phyloP scores from a whole-genome alignment of 495 filamentous ascomycete species.

The Immersiella caudata region DNA sequence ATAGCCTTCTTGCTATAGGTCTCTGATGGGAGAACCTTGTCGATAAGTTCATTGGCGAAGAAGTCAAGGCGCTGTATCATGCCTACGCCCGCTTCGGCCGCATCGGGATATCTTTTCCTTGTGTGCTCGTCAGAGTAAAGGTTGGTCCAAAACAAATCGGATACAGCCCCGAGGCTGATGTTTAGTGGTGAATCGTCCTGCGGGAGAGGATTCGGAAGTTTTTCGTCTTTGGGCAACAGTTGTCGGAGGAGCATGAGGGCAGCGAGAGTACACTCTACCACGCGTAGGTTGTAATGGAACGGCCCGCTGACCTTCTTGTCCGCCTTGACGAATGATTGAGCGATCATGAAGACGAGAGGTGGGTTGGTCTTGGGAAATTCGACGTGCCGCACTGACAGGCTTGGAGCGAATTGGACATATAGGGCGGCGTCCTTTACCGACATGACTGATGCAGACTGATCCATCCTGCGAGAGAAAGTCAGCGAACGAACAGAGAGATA shows the following conservation, averaged over 20 bases:
- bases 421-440: constrained; percentile 81
- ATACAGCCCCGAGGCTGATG: constrained; percentile 81
- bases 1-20: neutral
- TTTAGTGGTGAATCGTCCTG: constrained; percentile 82
- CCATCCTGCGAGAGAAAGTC: constrained; percentile 65
- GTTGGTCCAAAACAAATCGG: constrained; percentile 64
- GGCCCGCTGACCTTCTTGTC: constrained; percentile 94
- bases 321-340: constrained; percentile 88
- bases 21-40: neutral
- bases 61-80: neutral
- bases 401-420: constrained; percentile 86
- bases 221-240: neutral
- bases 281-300: constrained; percentile 92
- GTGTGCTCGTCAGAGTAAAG: neutral
- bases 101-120: neutral
- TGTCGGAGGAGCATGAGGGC: constrained; percentile 64
- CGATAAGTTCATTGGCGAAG: neutral
- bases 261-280: constrained; percentile 92
- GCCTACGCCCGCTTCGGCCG: neutral
- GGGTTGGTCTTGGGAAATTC: constrained; percentile 82
- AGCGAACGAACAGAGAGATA: neutral
- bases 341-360: constrained; percentile 87
- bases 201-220: constrained; percentile 63
- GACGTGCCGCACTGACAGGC: constrained; percentile 73
- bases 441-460: constrained; percentile 97